A percentile compares a stretch with the other conserved stretches of the same genome.
Evolutionary conservation across 1,139 yeast genomes (phyloP).

Genomic region (Lodderomyces jiufengensis): DNA sequence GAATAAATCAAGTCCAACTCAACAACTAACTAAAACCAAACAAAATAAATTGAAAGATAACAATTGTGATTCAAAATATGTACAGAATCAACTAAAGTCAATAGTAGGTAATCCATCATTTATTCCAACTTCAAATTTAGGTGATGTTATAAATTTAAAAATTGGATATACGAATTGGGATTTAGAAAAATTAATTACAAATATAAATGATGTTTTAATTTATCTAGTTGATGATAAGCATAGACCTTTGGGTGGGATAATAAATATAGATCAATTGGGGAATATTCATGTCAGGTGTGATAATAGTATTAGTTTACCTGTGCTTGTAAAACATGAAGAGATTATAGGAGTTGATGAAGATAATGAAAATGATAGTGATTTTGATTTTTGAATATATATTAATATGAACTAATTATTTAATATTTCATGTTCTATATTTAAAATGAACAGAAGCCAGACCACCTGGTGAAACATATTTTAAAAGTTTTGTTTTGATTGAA

Average conservation of each 20-base stretch:
- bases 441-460: too few relatives aligned
- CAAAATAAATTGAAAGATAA: conserved; percentile 48
- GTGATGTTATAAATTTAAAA: conserved; percentile 46
- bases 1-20: conserved; percentile 42
- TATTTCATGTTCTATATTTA: neutral
- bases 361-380: conserved; percentile 27
- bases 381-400: conserved; percentile 20
- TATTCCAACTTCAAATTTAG: conserved; percentile 52
- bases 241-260: conserved; percentile 58
- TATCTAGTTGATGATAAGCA: conserved; percentile 48
- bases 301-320: conserved; percentile 58
- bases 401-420: neutral
- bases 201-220: conserved; percentile 51
- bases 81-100: conserved; percentile 56
- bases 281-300: conserved; percentile 59
- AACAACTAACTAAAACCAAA: conserved; percentile 29
- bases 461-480: too few relatives aligned
- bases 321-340: conserved; percentile 17
- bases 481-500: too few relatives aligned
- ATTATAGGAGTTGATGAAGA: conserved; percentile 15
- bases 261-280: conserved; percentile 40
- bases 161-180: conserved; percentile 53
- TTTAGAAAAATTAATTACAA: conserved; percentile 41
- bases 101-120: conserved; percentile 59
- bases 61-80: conserved; percentile 57